Conservation (phyloP, 371 early-diverging fungal genomes). For the Coemansia sp. region DNA sequence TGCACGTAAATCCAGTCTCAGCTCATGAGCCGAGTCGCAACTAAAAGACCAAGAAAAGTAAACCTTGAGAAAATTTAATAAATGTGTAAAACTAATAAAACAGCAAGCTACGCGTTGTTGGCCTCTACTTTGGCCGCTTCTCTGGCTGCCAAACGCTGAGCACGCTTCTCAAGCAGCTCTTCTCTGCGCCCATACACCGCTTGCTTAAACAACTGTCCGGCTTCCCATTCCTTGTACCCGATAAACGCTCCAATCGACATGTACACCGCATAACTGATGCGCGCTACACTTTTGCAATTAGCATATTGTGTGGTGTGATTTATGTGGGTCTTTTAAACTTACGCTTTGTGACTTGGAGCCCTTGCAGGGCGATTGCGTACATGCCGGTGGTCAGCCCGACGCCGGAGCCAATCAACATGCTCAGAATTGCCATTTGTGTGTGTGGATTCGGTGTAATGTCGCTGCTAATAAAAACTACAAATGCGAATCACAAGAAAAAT, state of each 20-base stretch:
- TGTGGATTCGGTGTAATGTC: not conserved
- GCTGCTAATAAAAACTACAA: not conserved
- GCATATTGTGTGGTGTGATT: not conserved
- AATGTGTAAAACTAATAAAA: not conserved
- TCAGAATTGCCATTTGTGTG: conserved; percentile 22
- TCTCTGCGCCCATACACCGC: conserved; percentile 40
- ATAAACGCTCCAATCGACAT: conserved; percentile 26
- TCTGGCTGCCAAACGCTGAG: conserved; percentile 21
- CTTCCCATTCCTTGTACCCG: conserved; percentile 37
- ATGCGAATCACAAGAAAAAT: not conserved
- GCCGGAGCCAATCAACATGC: conserved; percentile 32
- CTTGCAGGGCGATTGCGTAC: conserved; percentile 51
- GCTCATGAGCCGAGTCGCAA: not conserved
- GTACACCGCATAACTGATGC: conserved; percentile 43
- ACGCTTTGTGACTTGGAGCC: conserved; percentile 44
- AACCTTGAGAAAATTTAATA: not conserved
- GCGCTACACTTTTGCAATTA: conserved; percentile 20
- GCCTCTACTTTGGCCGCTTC: not conserved
- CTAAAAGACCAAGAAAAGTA: not conserved
- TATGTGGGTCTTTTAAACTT: not conserved
- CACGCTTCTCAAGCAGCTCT: conserved; percentile 42
- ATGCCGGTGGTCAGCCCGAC: conserved; percentile 42
- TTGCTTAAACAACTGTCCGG: conserved; percentile 26
- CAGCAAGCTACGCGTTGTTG: not conserved
- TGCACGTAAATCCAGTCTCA: not conserved